phyloP scores from a whole-genome alignment of 352 stramenopile genomes.

The Globisporangium cylindrosporum region DNA sequence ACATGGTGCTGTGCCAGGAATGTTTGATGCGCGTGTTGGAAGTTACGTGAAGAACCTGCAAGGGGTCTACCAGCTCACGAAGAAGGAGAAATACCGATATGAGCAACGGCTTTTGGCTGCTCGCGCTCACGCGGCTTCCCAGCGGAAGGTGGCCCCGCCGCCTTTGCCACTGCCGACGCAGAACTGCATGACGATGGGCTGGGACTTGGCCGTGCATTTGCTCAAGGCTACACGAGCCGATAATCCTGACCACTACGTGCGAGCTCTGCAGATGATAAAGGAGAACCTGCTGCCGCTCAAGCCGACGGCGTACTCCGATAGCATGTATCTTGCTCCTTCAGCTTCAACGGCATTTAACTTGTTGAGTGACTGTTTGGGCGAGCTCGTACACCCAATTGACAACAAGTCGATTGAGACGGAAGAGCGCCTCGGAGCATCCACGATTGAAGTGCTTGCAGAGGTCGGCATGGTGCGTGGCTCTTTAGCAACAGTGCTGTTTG shows the following conservation, averaged over 20 bases:
- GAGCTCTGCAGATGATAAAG: slow-evolving; percentile 74
- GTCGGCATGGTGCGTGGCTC: slow-evolving; percentile 71
- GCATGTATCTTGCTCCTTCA: slow-evolving; percentile 80
- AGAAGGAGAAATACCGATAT: slow-evolving; percentile 80
- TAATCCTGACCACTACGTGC: slow-evolving; percentile 65
- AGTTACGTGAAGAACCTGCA: slow-evolving; percentile 76
- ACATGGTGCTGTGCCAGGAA: slow-evolving; percentile 17
- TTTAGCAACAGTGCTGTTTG: slow-evolving; percentile 63
- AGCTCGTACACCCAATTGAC: slow-evolving; percentile 30
- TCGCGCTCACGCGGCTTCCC: slow-evolving; percentile 49
- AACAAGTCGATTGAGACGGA: slow-evolving; percentile 24
- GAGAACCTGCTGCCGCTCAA: slow-evolving; percentile 66
- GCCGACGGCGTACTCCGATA: slow-evolving; percentile 75
- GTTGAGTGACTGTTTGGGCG: slow-evolving; percentile 64
- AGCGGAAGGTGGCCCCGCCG: slow-evolving; percentile 67
- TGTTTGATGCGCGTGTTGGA: slow-evolving; percentile 69
- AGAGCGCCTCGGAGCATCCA: slow-evolving; percentile 34
- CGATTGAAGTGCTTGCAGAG: slow-evolving; percentile 74
- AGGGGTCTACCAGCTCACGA: slow-evolving; percentile 65
- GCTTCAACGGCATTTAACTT: slow-evolving; percentile 70
- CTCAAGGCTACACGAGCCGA: slow-evolving; percentile 63
- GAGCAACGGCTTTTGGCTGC: slow-evolving; percentile 63
- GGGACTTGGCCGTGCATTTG: slow-evolving; percentile 74
- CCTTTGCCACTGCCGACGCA: slow-evolving; percentile 78
- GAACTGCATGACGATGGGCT: slow-evolving; percentile 81